Conservation (phyloP, 1,139 yeast species). For the Oligophagozyma castellii region DNA sequence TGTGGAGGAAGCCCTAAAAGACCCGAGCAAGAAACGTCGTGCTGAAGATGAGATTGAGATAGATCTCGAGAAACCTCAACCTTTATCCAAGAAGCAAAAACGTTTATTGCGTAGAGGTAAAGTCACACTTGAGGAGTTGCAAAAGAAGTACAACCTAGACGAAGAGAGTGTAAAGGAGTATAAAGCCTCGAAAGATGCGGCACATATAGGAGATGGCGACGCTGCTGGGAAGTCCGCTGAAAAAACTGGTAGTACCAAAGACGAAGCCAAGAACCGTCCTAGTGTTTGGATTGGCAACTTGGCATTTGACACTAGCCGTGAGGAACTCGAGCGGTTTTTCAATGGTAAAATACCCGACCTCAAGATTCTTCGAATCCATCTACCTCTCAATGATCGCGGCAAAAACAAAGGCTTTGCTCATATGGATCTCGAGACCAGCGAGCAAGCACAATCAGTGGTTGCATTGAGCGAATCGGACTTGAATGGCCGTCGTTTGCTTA, state of each 20-base stretch:
- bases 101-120: slow-evolving; percentile 71
- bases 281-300: slow-evolving; percentile 95
- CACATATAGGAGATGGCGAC: slow-evolving; percentile 10
- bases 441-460: slow-evolving; percentile 52
- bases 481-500: slow-evolving; percentile 75
- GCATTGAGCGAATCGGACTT: slow-evolving; percentile 55
- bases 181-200: slow-evolving; percentile 23
- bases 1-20: slow-evolving; percentile 19
- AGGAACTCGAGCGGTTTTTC: slow-evolving; percentile 56
- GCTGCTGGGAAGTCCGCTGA: slow-evolving; percentile 11
- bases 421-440: slow-evolving; percentile 58
- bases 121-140: slow-evolving; percentile 43
- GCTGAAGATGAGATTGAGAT: slow-evolving; percentile 57
- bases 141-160: slow-evolving; percentile 31
- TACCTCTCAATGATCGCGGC: slow-evolving; percentile 41
- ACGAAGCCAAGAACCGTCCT: slow-evolving; percentile 26
- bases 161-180: slow-evolving; percentile 26
- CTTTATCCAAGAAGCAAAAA: slow-evolving; percentile 83
- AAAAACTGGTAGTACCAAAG: slow-evolving; percentile 9
- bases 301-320: slow-evolving; percentile 70
- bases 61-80: slow-evolving; percentile 62
- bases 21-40: slow-evolving; percentile 26
- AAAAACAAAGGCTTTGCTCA: slow-evolving; percentile 74
- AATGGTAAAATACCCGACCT: slow-evolving; percentile 37
- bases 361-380: slow-evolving; percentile 45